Evolutionary conservation across 2,329 filamentous ascomycete species (phyloP).

Genomic region (Alternaria solani): DNA sequence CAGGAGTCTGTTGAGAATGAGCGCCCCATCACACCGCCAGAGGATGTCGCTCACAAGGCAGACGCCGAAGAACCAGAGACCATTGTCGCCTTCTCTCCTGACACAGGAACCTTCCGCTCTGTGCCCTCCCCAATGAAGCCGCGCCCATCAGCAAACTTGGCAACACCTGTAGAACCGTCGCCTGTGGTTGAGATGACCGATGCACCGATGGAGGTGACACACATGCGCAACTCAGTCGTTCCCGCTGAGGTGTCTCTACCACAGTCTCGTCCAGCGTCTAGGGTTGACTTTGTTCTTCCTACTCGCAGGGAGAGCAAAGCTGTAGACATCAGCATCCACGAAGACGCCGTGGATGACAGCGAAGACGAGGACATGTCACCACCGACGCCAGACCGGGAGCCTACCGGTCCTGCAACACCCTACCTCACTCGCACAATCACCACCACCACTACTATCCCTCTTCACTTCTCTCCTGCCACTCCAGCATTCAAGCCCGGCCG

Average conservation of each 20-base stretch:
- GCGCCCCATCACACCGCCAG: constrained; percentile 33
- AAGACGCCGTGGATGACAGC: constrained; percentile 44
- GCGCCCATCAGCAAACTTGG: constrained; percentile 13
- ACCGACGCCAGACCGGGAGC: constrained; percentile 30
- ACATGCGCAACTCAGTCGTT: constrained; percentile 29
- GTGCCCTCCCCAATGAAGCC: constrained; percentile 43
- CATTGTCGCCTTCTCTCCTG: constrained; percentile 46
- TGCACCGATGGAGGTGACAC: constrained; percentile 36
- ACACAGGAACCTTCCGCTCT: constrained; percentile 49
- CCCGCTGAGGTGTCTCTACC: constrained; percentile 21
- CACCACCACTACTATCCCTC: constrained; percentile 58
- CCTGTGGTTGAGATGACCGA: constrained; percentile 28
- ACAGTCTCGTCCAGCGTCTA: constrained; percentile 13
- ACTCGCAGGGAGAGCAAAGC: constrained; percentile 24
- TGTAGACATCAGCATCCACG: constrained; percentile 39
- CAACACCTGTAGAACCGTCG: constrained; percentile 27
- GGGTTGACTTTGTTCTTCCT: constrained; percentile 18
- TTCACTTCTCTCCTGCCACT: constrained; percentile 55
- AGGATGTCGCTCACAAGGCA: constrained; percentile 14
- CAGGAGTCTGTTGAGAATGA: constrained; percentile 29
- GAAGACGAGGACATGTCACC: constrained; percentile 39
- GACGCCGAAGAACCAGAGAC: constrained; percentile 26
- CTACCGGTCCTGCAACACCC: constrained; percentile 41
- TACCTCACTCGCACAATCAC: constrained; percentile 55
- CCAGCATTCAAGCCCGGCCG: constrained; percentile 41